Base-by-base conservation (phyloP, 2,329 filamentous ascomycete species). In the Neofusicoccum umdonicola region DNA sequence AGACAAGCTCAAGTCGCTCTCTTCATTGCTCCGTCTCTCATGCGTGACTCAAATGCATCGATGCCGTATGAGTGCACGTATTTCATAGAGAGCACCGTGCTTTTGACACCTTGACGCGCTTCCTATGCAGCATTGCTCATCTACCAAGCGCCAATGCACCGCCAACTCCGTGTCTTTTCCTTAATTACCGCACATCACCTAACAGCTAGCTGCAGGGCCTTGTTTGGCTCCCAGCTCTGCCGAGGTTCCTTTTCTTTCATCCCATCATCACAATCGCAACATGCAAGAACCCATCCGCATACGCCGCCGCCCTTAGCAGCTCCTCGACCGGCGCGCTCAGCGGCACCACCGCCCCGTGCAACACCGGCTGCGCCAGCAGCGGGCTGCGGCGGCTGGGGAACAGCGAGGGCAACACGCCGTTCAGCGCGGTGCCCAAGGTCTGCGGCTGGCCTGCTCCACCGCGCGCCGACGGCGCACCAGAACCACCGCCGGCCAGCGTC, bases 231-330 rank as follows among this genome's bases (percentile, higher is more conserved):
- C 7, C 27, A 31, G 27, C 27, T 31, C 27, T 31, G 7, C 27
- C 27, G 27, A 31, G 7, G 6, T 31, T 7, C 27, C 27, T 5
- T 31, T 31, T 47, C 17, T 11, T 5, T 77, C 72, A 85, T 13
- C 80, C 81, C 73, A 92, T 82, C 81, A 96, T 89, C 19, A 88
- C 84, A 4, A 97, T 85, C 61, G 92, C 90, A 47, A 97, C 78
- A 76, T 92, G 92, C 31, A 97, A 77, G 90, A 93, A 99, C 0
- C 95, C 95, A 78, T 99, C 95, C 0, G 92, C 88, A 81, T 97
- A 98, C 1, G 92, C 88, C 3, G 91, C 90, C 72, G 90, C 90
- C 64, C 88, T 85, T 79, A 95, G 90, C 65, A 99, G 76, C 52
- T 97, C 94, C 72, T 92, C 90, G 17, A 99, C 77, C 27, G 88